Evolutionary conservation across 768 basidiomycete genomes (phyloP), one percentile per base, ranked within the genome.

Genomic region (Lyophyllum semitale): DNA sequence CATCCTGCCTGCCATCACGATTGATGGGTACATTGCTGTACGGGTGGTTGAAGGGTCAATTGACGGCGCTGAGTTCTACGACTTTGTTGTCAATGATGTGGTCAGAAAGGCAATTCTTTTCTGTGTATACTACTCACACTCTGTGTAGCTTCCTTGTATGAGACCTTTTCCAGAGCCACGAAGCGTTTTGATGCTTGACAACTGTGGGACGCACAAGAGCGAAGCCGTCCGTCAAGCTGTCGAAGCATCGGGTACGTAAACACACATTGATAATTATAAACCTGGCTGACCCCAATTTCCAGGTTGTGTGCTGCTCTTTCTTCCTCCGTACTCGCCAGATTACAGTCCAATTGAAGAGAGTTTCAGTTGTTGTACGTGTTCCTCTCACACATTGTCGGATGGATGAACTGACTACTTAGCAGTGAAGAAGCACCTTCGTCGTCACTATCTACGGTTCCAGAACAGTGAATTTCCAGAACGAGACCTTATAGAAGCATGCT

Each of bases 241-340:
- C 9, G 58, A 64, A 51, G 64, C 53, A 25, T 56, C 55, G 7
- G 65, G 71, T 67, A 37, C 3, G 57, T 53, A 20, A 33, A 12
- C 40, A 22, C n/a, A n/a, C n/a, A n/a, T n/a, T n/a, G n/a, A n/a
- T n/a, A n/a, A n/a, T n/a, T n/a, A n/a, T n/a, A n/a, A n/a, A n/a
- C n/a, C n/a, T 44, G 6, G 13, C 15, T 37, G 29, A 35, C 11
- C 38, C 8, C 18, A 42, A 40, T 55, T 27, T 40, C 40, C 37
- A 58, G 37, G 47, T 18, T 61, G 51, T 43, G 25, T 64, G 3
- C 58, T 70, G 8, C 43, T 69, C 22, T 74, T 65, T 55, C 62
- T 75, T 13, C 71, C 72, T 4, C 62, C 69, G 2, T 76, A 75
- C 53, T 74, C 67, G 2, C 73, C 74, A 7, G 72, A 76, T 59